These are phyloP conservation scores for Pseudogymnoascus sp. DNA, from an alignment of 2,329 filamentous ascomycete genomes.

Conservation along the genomic window DNA sequence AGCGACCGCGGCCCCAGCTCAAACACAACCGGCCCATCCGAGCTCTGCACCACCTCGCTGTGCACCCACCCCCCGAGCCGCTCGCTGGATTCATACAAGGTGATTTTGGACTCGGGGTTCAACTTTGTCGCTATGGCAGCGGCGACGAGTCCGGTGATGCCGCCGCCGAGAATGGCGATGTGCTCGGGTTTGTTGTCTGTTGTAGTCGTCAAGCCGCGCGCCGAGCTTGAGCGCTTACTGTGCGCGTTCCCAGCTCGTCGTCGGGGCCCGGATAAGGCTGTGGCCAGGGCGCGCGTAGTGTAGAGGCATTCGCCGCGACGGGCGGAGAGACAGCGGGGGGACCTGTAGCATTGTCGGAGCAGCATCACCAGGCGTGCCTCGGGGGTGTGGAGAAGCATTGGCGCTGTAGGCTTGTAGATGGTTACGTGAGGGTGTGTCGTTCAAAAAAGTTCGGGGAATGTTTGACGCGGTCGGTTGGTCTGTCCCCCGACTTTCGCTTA, in stretches of 20 bases:
- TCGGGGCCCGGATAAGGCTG: background rate
- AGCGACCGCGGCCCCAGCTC: slow-evolving; percentile 67
- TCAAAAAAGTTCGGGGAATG: background rate
- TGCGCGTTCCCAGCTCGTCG: background rate
- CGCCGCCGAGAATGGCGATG: slow-evolving; percentile 68
- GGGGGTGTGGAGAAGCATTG: slow-evolving; percentile 22
- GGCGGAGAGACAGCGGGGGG: slow-evolving; percentile 16
- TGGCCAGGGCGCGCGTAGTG: background rate
- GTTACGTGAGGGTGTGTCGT: background rate
- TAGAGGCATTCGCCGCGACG: background rate
- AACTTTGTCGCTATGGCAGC: slow-evolving; percentile 68
- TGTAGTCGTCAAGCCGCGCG: background rate
- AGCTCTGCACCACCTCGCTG: slow-evolving; percentile 53
- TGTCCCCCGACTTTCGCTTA: background rate
- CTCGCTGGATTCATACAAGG: slow-evolving; percentile 65
- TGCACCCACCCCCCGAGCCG: slow-evolving; percentile 78
- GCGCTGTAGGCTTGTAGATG: background rate
- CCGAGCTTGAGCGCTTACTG: background rate
- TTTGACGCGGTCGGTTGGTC: background rate
- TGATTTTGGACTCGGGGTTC: slow-evolving; percentile 62
- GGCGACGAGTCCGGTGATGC: slow-evolving; percentile 71
- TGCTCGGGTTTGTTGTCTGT: background rate
- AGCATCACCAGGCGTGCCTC: slow-evolving; percentile 22
- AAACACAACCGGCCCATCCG: slow-evolving; percentile 59
- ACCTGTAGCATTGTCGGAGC: slow-evolving; percentile 20